A percentile compares a stretch with the other conserved stretches of the same genome.
Evolutionary conservation across 495 filamentous ascomycete species (phyloP).

Genomic region (Aspergillus kassunensis): DNA sequence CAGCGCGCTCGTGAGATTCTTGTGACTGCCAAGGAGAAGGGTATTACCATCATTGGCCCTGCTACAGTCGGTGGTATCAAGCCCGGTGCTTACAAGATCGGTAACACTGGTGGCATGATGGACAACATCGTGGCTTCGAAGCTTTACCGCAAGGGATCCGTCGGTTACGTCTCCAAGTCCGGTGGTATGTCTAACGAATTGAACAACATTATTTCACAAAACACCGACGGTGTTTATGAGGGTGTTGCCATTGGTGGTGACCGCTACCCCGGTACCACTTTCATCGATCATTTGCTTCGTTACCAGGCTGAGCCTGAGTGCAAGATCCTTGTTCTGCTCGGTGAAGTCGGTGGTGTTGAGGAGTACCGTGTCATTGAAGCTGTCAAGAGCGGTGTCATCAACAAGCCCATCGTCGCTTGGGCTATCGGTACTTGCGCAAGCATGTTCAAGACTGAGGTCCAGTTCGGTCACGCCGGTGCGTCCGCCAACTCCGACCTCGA

Average conservation of each 20-base stretch:
- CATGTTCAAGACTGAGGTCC: slow-evolving; percentile 99
- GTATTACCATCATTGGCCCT: slow-evolving; percentile 97
- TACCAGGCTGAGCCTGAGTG: slow-evolving; percentile 94
- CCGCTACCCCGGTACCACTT: slow-evolving; percentile 96
- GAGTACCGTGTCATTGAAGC: slow-evolving; percentile 99
- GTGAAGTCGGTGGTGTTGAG: slow-evolving; percentile 98
- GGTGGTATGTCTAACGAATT: slow-evolving; percentile 99
- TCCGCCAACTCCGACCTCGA: slow-evolving; percentile 99
- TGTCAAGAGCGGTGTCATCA: slow-evolving; percentile 88
- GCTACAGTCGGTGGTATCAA: slow-evolving; percentile 99
- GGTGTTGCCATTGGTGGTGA: slow-evolving; percentile 99
- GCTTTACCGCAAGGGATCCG: slow-evolving; percentile 97
- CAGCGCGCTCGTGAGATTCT: slow-evolving; percentile 96
- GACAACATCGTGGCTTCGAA: slow-evolving; percentile 99
- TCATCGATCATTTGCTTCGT: slow-evolving; percentile 95
- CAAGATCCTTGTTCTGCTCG: slow-evolving; percentile 93
- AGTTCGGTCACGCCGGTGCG: slow-evolving; percentile 97
- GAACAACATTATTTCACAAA: slow-evolving; percentile 98
- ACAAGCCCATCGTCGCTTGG: slow-evolving; percentile 98
- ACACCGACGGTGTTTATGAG: slow-evolving; percentile 96
- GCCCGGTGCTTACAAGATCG: slow-evolving; percentile 98
- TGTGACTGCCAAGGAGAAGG: slow-evolving; percentile 93
- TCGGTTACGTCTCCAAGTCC: slow-evolving; percentile 99
- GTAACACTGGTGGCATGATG: slow-evolving; percentile 99
- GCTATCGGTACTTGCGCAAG: slow-evolving; percentile 98